These are phyloP conservation scores for Aaosphaeria arxii DNA, from an alignment of 2,329 filamentous ascomycete species.

Conservation along the genomic window DNA sequence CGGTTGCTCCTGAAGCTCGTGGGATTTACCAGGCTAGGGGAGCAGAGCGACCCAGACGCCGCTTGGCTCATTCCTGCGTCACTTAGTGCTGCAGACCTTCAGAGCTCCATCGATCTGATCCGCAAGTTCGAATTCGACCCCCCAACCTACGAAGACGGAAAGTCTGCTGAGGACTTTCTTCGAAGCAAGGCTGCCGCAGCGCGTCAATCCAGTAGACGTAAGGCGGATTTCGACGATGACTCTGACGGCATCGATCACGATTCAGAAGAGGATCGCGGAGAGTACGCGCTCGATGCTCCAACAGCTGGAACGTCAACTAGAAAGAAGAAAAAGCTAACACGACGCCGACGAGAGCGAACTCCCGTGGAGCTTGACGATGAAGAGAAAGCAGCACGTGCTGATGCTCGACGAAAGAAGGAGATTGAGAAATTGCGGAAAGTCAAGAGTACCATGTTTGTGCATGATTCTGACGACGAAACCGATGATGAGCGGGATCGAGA, in stretches of 20 bases:
- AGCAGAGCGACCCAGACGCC: slow-evolving; percentile 71
- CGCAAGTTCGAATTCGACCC: slow-evolving; percentile 76
- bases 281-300: slow-evolving; percentile 68
- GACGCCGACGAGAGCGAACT: slow-evolving; percentile 56
- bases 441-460: slow-evolving; percentile 81
- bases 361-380: slow-evolving; percentile 62
- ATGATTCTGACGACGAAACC: slow-evolving; percentile 81
- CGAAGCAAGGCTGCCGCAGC: slow-evolving; percentile 61
- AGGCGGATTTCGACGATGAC: slow-evolving; percentile 67
- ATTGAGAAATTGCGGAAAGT: slow-evolving; percentile 74
- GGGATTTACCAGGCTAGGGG: slow-evolving; percentile 63
- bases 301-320: slow-evolving; percentile 57
- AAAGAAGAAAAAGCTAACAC: slow-evolving; percentile 49
- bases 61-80: slow-evolving; percentile 73
- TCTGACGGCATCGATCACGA: slow-evolving; percentile 59
- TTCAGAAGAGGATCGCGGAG: slow-evolving; percentile 52
- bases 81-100: slow-evolving; percentile 63
- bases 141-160: slow-evolving; percentile 71
- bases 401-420: slow-evolving; percentile 63
- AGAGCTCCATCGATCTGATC: slow-evolving; percentile 68
- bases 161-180: slow-evolving; percentile 74
- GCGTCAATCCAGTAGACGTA: slow-evolving; percentile 37
- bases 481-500: slow-evolving; percentile 69
- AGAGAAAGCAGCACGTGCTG: slow-evolving; percentile 56
- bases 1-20: slow-evolving; percentile 78